Base-by-base conservation (phyloP, 1,284 basidiomycete species). In the Serendipita sp. region DNA sequence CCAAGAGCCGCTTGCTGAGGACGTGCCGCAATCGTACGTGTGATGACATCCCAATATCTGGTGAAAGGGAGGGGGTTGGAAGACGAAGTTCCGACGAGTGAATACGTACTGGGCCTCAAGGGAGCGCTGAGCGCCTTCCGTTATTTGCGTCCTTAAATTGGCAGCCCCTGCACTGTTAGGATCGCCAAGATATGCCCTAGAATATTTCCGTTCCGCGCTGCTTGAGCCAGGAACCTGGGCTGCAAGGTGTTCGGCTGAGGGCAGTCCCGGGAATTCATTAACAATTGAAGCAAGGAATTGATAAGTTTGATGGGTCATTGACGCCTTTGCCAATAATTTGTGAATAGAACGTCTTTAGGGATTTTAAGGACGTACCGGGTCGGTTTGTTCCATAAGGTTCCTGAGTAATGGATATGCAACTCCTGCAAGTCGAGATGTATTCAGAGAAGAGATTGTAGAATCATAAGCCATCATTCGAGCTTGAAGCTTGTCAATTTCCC, bases 391-490 rank as follows among this genome's bases (percentile, higher is more conserved):
- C 61, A 82, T 79, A 47, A 91, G 76, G 0, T 82, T 75, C 66
- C 89, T 85, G 3, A 91, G 74, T 63, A 92, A 77, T 2, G 87
- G 88, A 70, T 81, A 91, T 0, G 88, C 86, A 5, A 78, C 83
- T 3, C 82, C 85, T 15, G 84, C 80, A 13, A 87, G 76, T 53
- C 91, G 77, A 4, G 88, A 81, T 58, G 81, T 75, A 71, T 91
- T 93, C 58, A 93, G 74, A 38, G 88, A 82, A 15, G 80, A 75
- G 47, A 95, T 77, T 35, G 90, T 84, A 63, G 83, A 82, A 73
- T 92, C 89, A 72, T 95, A 97, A n/a, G 84, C 85, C 83, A 94
- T 90, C 91, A 95, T 94, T 75, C 92, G 92, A 72, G 82, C 86
- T 74, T 95, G 93, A 30, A 30, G 53, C 34, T 58, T 30, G 53